Evolutionary conservation across 2,329 filamentous ascomycete genomes (phyloP).

Genomic region (Ilyonectria destructans): DNA sequence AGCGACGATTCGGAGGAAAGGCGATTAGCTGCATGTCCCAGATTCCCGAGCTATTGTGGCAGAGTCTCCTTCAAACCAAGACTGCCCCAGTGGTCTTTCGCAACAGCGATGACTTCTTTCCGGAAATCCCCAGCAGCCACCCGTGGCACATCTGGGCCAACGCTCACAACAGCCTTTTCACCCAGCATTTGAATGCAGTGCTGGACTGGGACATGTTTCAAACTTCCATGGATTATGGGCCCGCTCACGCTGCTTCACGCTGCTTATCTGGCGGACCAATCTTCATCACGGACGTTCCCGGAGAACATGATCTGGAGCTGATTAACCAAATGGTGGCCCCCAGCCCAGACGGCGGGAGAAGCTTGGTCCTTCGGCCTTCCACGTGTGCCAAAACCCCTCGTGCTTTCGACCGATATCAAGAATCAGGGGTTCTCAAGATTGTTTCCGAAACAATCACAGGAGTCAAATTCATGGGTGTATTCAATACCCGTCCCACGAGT

Average conservation of each 20-base stretch:
- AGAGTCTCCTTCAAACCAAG: slow-evolving; percentile 82
- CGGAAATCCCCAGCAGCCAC: slow-evolving; percentile 81
- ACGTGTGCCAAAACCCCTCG: slow-evolving; percentile 2
- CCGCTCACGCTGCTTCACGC: slow-evolving; percentile 84
- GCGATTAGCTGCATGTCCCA: slow-evolving; percentile 93
- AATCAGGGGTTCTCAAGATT: slow-evolving; percentile 12
- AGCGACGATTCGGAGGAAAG: slow-evolving; percentile 81
- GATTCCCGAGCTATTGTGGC: slow-evolving; percentile 84
- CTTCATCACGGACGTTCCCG: slow-evolving; percentile 89
- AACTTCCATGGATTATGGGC: slow-evolving; percentile 74
- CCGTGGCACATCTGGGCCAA: slow-evolving; percentile 93
- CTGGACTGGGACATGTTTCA: slow-evolving; percentile 82
- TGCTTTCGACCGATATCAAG: slow-evolving; percentile 16
- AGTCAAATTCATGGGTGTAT: neutral
- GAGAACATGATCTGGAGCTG: slow-evolving; percentile 79
- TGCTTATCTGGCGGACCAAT: slow-evolving; percentile 89
- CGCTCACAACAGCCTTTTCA: slow-evolving; percentile 85
- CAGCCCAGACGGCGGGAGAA: neutral
- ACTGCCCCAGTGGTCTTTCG: slow-evolving; percentile 80
- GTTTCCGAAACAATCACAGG: slow-evolving; percentile 4
- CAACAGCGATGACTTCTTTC: slow-evolving; percentile 91
- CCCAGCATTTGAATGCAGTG: slow-evolving; percentile 84
- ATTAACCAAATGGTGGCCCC: slow-evolving; percentile 75
- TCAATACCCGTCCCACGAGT: slow-evolving; percentile 3
- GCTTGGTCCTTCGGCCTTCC: neutral